phyloP scores from a whole-genome alignment of 257 asterid species.

The Forsythia suspensa region DNA sequence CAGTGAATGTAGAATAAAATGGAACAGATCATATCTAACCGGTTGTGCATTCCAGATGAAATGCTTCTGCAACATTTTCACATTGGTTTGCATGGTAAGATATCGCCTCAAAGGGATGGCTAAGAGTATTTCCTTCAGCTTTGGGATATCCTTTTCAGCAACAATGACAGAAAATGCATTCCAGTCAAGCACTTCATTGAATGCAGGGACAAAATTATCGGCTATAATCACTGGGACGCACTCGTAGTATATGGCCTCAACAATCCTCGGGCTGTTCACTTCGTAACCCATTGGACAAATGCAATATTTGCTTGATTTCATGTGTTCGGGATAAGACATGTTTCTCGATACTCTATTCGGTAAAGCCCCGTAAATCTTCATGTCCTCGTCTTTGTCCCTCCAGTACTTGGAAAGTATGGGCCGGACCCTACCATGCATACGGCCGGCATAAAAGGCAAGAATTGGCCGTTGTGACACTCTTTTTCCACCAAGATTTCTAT shows the following conservation, averaged over 20 bases:
- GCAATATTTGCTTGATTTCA: slow-evolving; percentile 96
- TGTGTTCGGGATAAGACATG: slow-evolving; percentile 70
- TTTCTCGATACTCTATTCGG: slow-evolving; percentile 54
- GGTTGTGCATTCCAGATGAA: slow-evolving; percentile 76
- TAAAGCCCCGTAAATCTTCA: slow-evolving; percentile 69
- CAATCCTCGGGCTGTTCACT: slow-evolving; percentile 92
- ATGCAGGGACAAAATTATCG: slow-evolving; percentile 67
- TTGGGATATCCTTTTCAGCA: slow-evolving; percentile 78
- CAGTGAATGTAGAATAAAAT: slow-evolving; percentile 84
- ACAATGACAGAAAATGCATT: slow-evolving; percentile 65
- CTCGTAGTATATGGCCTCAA: slow-evolving; percentile 81
- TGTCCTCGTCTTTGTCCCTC: slow-evolving; percentile 69
- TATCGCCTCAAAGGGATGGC: slow-evolving; percentile 65
- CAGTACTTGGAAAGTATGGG: slow-evolving; percentile 70
- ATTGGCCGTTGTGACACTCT: slow-evolving; percentile 79
- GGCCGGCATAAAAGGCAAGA: slow-evolving; percentile 90
- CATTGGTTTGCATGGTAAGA: slow-evolving; percentile 61
- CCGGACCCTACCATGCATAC: slow-evolving; percentile 83
- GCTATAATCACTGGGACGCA: slow-evolving; percentile 91
- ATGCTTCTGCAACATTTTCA: slow-evolving; percentile 83
- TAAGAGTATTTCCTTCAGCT: slow-evolving; percentile 65
- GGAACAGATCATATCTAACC: slow-evolving; percentile 73
- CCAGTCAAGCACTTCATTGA: slow-evolving; percentile 69
- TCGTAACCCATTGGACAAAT: slow-evolving; percentile 93
- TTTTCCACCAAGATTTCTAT: slow-evolving; percentile 73